Conservation (phyloP, 2,329 filamentous ascomycete genomes). For the Cladosporium sp. region DNA sequence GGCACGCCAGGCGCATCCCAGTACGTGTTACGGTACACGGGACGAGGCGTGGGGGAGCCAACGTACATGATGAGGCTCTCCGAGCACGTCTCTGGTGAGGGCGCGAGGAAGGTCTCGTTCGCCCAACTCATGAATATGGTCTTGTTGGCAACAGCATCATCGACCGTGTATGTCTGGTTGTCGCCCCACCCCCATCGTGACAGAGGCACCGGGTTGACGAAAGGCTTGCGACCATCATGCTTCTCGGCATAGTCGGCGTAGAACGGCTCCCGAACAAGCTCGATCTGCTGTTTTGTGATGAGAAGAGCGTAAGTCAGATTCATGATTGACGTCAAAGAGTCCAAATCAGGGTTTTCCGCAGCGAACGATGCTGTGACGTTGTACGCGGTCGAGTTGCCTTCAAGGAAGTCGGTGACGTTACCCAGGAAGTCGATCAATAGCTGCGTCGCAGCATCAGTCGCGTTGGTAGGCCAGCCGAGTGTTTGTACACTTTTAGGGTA, state of each 20-base stretch:
- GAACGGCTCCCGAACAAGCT: constrained; percentile 47
- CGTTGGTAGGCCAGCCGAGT: constrained; percentile 40
- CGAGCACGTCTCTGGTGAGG: constrained; percentile 48
- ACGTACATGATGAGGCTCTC: constrained; percentile 53
- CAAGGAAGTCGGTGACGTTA: constrained; percentile 44
- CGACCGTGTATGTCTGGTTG: constrained; percentile 39
- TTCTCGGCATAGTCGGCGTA: constrained; percentile 48
- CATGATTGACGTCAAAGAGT: constrained; percentile 38
- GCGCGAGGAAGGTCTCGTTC: constrained; percentile 46
- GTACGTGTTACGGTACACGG: constrained; percentile 50
- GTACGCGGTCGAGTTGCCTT: constrained; percentile 36
- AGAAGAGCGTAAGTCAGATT: constrained; percentile 46
- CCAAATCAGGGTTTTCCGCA: constrained; percentile 29
- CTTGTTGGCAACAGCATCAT: constrained; percentile 51
- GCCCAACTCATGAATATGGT: constrained; percentile 53
- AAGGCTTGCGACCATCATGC: constrained; percentile 46
- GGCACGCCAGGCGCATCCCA: constrained; percentile 49
- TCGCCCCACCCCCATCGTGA: constrained; percentile 51
- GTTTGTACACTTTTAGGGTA: constrained; percentile 44
- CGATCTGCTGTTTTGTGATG: constrained; percentile 47
- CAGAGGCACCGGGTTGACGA: constrained; percentile 52
- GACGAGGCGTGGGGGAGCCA: constrained; percentile 39
- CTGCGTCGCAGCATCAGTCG: constrained; percentile 35
- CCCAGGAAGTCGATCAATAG: constrained; percentile 42
- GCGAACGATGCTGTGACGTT: constrained; percentile 32